Percentiles rank a stretch among this genome's conserved stretches.
These are phyloP conservation scores for Phlebopus sp. DNA, from an alignment of 1,284 basidiomycete species.

Conservation along the genomic window DNA sequence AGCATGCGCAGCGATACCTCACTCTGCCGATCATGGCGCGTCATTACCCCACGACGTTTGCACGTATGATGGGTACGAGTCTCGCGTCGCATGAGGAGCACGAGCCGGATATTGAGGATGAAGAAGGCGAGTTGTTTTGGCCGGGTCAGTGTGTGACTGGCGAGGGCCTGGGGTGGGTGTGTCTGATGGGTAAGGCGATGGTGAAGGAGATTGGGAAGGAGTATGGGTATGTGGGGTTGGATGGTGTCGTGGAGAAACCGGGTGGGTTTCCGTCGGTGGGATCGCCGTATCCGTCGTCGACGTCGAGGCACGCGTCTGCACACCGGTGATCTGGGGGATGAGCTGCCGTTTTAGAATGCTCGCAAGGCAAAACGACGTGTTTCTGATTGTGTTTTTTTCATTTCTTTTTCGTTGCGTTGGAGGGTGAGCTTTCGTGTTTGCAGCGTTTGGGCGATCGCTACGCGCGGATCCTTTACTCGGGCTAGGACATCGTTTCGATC, in stretches of 20 bases:
- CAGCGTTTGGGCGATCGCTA: too few species aligned
- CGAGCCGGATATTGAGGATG: slow-evolving; percentile 76
- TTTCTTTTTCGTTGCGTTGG: not conserved
- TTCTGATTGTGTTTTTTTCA: too few species aligned
- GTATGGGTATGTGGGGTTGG: slow-evolving; percentile 65
- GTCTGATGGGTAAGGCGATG: slow-evolving; percentile 78
- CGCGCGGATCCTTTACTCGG: too few species aligned
- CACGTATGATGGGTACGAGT: slow-evolving; percentile 64
- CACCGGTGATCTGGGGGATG: slow-evolving; percentile 21
- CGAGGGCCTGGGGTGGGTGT: slow-evolving; percentile 76
- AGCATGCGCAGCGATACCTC: slow-evolving; percentile 49
- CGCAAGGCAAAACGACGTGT: too few species aligned
- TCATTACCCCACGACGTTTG: slow-evolving; percentile 70
- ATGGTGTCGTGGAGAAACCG: slow-evolving; percentile 67
- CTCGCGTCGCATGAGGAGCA: slow-evolving; percentile 62
- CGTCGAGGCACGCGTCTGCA: slow-evolving; percentile 28
- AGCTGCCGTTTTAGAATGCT: too few species aligned
- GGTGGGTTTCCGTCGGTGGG: slow-evolving; percentile 33
- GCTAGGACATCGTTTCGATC: too few species aligned
- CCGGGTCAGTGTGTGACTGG: slow-evolving; percentile 66
- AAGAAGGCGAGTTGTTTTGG: slow-evolving; percentile 79
- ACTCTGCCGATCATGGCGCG: slow-evolving; percentile 62
- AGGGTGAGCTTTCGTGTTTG: not conserved
- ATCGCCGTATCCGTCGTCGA: slow-evolving; percentile 24
- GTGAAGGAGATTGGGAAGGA: slow-evolving; percentile 72